phyloP scores from a whole-genome alignment of 306 rosid genomes.

The Rubus idaeus region DNA sequence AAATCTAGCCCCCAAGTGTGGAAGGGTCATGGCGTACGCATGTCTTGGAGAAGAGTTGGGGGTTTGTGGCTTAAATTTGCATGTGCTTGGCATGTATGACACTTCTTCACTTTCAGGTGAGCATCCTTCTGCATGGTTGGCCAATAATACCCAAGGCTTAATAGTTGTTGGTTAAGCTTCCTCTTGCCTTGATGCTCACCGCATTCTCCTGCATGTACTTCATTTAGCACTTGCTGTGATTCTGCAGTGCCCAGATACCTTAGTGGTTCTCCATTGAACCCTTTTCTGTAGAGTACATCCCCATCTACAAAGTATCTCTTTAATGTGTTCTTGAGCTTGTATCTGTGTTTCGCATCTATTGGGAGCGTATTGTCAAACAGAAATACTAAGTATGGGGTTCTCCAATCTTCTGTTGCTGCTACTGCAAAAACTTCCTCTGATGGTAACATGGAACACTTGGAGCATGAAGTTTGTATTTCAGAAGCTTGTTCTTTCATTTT shows the following conservation, averaged over 20 bases:
- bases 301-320: not conserved
- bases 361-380: not conserved
- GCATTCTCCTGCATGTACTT: not conserved
- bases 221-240: not conserved
- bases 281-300: not conserved
- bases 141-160: not conserved
- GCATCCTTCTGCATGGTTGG: not conserved
- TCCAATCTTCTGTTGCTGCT: not conserved
- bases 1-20: not conserved
- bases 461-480: not conserved
- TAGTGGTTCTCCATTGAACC: not conserved
- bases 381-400: not conserved
- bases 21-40: not conserved
- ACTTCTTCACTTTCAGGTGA: not conserved
- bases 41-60: not conserved
- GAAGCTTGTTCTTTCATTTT: not conserved
- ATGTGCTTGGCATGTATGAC: not conserved
- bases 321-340: not conserved
- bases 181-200: not conserved
- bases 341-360: fast-evolving
- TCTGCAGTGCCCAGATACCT: not conserved
- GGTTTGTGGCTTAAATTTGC: not conserved
- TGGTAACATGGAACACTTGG: not conserved
- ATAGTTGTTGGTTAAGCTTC: not conserved
- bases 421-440: not conserved